Conservation (phyloP, 371 early-diverging fungal genomes). For the Apophysomyces variabilis region DNA sequence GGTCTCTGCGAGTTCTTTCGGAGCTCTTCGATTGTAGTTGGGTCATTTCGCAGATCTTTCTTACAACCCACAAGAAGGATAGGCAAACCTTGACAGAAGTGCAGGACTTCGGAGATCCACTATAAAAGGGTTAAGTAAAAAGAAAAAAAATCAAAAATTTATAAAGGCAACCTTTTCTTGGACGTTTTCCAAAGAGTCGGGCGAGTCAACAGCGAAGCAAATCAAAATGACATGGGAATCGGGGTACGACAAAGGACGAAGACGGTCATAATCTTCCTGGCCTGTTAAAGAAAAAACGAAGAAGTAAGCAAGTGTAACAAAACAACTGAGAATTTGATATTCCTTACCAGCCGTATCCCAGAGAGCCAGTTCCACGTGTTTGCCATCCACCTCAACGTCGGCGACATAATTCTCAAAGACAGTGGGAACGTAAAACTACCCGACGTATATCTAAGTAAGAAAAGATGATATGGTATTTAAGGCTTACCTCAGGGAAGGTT, state of each 20-base stretch:
- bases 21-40: constrained; percentile 77
- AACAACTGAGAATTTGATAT: background rate
- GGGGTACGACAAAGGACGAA: constrained; percentile 96
- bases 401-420: constrained; percentile 97
- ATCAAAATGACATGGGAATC: constrained; percentile 97
- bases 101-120: constrained; percentile 94
- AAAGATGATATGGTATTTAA: constrained; percentile 4
- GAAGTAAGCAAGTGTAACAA: constrained; percentile 12
- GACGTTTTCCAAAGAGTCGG: constrained; percentile 95
- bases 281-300: constrained; percentile 48
- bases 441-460: background rate
- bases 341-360: constrained; percentile 97
- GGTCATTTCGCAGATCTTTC: constrained; percentile 89
- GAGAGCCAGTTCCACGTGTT: constrained; percentile 90
- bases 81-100: constrained; percentile 88
- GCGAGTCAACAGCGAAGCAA: constrained; percentile 92
- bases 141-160: constrained; percentile 4
- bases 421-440: constrained; percentile 87
- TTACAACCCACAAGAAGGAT: constrained; percentile 91
- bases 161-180: constrained; percentile 69
- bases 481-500: constrained; percentile 85
- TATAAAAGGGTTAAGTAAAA: constrained; percentile 25
- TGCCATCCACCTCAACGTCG: constrained; percentile 92
- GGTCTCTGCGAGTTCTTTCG: constrained; percentile 79
- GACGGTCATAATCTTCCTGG: constrained; percentile 95